phyloP scores from a whole-genome alignment of 768 basidiomycete genomes.

The Guyanaporus albipodus region DNA sequence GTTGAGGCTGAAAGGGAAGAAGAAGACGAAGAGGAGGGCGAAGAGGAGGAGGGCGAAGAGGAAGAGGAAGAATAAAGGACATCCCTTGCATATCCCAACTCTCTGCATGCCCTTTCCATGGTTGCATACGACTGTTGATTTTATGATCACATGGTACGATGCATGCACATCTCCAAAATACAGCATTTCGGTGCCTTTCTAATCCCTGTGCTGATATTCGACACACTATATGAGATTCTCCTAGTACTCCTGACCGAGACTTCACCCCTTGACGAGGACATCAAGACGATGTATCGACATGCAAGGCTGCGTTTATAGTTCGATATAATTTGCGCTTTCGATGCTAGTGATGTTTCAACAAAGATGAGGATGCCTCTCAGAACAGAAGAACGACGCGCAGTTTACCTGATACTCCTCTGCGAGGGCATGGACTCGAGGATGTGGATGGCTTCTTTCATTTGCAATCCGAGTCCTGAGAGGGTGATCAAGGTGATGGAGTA shows the following conservation, averaged over 20 bases:
- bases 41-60: slow-evolving; percentile 63
- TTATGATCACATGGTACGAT: slow-evolving; percentile 41
- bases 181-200: slow-evolving; percentile 18
- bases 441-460: slow-evolving; percentile 26
- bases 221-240: not conserved
- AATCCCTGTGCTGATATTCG: not conserved
- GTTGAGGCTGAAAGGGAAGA: slow-evolving; percentile 74
- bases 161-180: slow-evolving; percentile 33
- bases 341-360: too few relatives aligned
- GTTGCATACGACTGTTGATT: slow-evolving; percentile 15
- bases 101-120: slow-evolving; percentile 23
- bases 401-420: slow-evolving; percentile 21
- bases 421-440: slow-evolving; percentile 24
- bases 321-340: too few relatives aligned
- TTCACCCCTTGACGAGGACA: too few relatives aligned
- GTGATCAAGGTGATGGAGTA: slow-evolving; percentile 24
- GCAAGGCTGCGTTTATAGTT: too few relatives aligned
- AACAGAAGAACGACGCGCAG: too few relatives aligned
- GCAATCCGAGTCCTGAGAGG: slow-evolving; percentile 22
- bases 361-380: too few relatives aligned
- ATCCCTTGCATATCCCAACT: slow-evolving; percentile 15
- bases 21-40: slow-evolving; percentile 65
- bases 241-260: too few relatives aligned
- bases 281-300: too few relatives aligned
- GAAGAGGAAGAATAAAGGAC: slow-evolving; percentile 42